These are phyloP conservation scores for Hyphopichia pseudoburtonii DNA, from an alignment of 1,139 yeast species.

Conservation along the genomic window DNA sequence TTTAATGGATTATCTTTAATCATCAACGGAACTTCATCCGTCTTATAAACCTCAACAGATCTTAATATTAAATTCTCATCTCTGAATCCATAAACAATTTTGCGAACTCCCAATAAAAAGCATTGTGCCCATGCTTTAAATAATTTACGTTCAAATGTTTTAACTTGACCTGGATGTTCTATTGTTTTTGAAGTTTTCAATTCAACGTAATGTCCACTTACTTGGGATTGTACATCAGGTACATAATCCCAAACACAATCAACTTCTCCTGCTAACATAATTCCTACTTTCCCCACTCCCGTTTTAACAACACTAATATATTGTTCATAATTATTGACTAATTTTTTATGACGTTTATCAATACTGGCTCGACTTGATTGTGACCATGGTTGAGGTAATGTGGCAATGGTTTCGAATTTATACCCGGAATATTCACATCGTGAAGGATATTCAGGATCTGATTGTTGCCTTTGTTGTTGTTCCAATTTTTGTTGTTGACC, in stretches of 20 bases:
- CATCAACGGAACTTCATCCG: conserved; percentile 73
- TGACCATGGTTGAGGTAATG: conserved; percentile 77
- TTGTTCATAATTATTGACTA: conserved; percentile 72
- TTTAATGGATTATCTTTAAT: conserved; percentile 45
- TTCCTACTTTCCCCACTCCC: conserved; percentile 71
- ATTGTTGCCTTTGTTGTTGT: conserved; percentile 21
- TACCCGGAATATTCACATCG: conserved; percentile 68
- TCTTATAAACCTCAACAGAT: conserved; percentile 70
- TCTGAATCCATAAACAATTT: conserved; percentile 81
- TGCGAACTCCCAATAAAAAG: conserved; percentile 78
- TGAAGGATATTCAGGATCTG: conserved; percentile 29
- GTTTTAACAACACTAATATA: conserved; percentile 77
- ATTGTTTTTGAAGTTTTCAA: conserved; percentile 70
- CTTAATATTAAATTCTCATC: conserved; percentile 65
- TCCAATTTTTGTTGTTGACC: conserved; percentile 14
- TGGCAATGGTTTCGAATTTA: conserved; percentile 80
- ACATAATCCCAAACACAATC: conserved; percentile 85
- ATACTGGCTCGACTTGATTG: conserved; percentile 62
- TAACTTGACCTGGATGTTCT: conserved; percentile 50
- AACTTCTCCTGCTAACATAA: conserved; percentile 84
- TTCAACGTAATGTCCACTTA: conserved; percentile 77
- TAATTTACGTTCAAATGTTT: conserved; percentile 68
- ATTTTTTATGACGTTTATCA: conserved; percentile 58
- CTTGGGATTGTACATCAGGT: conserved; percentile 49
- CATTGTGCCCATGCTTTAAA: conserved; percentile 92